Evolutionary conservation across 2,329 filamentous ascomycete species (phyloP).

Genomic region (Pseudogymnoascus sp.): DNA sequence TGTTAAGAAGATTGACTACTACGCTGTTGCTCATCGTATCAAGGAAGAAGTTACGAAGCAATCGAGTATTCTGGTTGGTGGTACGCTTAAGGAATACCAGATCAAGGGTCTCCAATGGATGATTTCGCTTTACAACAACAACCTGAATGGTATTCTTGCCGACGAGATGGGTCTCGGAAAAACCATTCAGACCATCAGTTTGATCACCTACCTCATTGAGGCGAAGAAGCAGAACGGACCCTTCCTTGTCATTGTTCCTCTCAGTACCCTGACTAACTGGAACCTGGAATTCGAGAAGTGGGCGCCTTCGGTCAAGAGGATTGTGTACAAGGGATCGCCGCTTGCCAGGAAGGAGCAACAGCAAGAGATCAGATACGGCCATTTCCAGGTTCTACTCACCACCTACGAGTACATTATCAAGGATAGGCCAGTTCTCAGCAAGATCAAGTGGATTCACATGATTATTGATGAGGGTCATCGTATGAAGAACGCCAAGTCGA

Average conservation of each 20-base stretch:
- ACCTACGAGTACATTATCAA: constrained; percentile 99
- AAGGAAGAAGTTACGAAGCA: constrained; percentile 86
- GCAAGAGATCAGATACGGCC: constrained; percentile 85
- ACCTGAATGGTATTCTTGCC: constrained; percentile 94
- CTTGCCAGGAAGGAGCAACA: constrained; percentile 82
- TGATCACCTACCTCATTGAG: constrained; percentile 96
- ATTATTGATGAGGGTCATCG: constrained; percentile 98
- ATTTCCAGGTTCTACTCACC: constrained; percentile 92
- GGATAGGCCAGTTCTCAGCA: constrained; percentile 86
- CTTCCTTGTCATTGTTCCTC: constrained; percentile 90
- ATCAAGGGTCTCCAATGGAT: constrained; percentile 99
- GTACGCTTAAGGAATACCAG: constrained; percentile 93
- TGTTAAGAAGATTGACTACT: constrained; percentile 90
- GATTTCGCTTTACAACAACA: constrained; percentile 99
- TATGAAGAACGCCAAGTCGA: constrained; percentile 98
- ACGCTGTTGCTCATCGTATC: constrained; percentile 91
- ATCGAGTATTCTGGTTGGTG: constrained; percentile 80
- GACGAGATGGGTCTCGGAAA: constrained; percentile 99
- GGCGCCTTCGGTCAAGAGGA: constrained; percentile 77
- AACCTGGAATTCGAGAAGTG: constrained; percentile 98
- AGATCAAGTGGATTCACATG: constrained; percentile 99
- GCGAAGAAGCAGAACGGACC: constrained; percentile 86
- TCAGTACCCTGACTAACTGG: constrained; percentile 98
- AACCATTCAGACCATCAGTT: constrained; percentile 96
- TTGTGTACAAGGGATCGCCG: constrained; percentile 96